phyloP scores from a whole-genome alignment of 768 basidiomycete species.

The Suillus clintonianus region DNA sequence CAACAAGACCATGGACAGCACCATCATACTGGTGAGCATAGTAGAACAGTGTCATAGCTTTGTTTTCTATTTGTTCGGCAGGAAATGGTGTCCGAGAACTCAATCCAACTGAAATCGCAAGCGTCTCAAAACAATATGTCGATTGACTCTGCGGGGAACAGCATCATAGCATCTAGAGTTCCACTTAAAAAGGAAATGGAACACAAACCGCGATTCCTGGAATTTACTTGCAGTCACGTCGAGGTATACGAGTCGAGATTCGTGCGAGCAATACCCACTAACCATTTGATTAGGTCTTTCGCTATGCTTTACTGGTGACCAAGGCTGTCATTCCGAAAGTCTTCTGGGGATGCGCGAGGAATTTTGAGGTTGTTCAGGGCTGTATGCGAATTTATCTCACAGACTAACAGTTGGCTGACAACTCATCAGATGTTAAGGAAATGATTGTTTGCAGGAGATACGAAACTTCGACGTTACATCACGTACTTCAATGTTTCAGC shows the following conservation, averaged over 20 bases:
- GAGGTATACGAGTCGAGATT: slow-evolving; percentile 46
- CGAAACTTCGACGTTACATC: slow-evolving; percentile 79
- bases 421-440: slow-evolving; percentile 59
- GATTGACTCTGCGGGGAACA: slow-evolving; percentile 52
- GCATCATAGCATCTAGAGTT: slow-evolving; percentile 44
- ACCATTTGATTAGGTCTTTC: slow-evolving; percentile 54
- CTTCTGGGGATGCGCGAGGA: slow-evolving; percentile 77
- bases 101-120: slow-evolving; percentile 59
- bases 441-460: slow-evolving; percentile 81
- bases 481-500: slow-evolving; percentile 73
- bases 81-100: slow-evolving; percentile 78
- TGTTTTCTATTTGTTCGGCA: slow-evolving; percentile 29
- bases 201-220: slow-evolving; percentile 75
- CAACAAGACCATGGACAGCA: slow-evolving; percentile 53
- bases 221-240: slow-evolving; percentile 66
- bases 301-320: slow-evolving; percentile 64
- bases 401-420: background rate
- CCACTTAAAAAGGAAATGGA: slow-evolving; percentile 47
- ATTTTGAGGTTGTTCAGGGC: slow-evolving; percentile 59
- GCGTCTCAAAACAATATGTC: slow-evolving; percentile 44
- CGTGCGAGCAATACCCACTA: background rate
- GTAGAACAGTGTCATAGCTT: background rate
- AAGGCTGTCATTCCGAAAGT: slow-evolving; percentile 68
- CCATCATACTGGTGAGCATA: slow-evolving; percentile 58
- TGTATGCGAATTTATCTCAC: slow-evolving; percentile 43